Conservation (phyloP, 1,139 yeast species). For the Taphrina populina region DNA sequence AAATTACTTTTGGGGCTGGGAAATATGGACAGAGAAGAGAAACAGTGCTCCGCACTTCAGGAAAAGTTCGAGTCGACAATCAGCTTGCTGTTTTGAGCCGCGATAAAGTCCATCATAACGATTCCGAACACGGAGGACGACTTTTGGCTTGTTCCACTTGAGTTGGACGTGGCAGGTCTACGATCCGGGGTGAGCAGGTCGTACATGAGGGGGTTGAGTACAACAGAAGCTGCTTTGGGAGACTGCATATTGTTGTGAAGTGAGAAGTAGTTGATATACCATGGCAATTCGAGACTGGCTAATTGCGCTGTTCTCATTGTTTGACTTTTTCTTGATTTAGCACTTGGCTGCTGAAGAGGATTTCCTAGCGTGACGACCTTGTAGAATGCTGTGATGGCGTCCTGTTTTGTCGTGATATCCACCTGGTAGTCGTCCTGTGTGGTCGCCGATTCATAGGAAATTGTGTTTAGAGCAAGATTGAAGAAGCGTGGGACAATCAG, state of each 20-base stretch:
- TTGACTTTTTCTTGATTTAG: neutral
- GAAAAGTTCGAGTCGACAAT: constrained; percentile 15
- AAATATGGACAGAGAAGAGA: too few species aligned
- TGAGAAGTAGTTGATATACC: constrained; percentile 26
- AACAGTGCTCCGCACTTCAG: too few species aligned
- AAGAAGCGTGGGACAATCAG: constrained; percentile 21
- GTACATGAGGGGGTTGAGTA: constrained; percentile 13
- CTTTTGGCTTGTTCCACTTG: neutral
- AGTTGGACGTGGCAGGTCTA: neutral
- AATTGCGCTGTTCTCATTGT: neutral
- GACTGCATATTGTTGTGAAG: constrained; percentile 31
- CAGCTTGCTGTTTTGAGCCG: neutral
- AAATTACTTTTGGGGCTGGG: too few species aligned
- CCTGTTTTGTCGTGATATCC: neutral
- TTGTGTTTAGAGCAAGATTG: constrained; percentile 3
- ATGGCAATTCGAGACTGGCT: neutral
- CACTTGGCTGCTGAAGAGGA: neutral
- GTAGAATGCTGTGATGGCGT: constrained; percentile 15
- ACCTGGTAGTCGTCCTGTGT: constrained; percentile 29
- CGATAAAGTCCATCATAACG: constrained; percentile 22
- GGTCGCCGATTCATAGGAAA: constrained; percentile 19
- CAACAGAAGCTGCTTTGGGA: constrained; percentile 16
- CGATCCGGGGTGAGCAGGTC: neutral
- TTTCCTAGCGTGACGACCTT: neutral
- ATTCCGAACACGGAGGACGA: neutral